Percentiles rank a stretch among this genome's conserved stretches.
Conservation (phyloP, 2,329 filamentous ascomycete genomes). For the Apiospora pterosperma region DNA sequence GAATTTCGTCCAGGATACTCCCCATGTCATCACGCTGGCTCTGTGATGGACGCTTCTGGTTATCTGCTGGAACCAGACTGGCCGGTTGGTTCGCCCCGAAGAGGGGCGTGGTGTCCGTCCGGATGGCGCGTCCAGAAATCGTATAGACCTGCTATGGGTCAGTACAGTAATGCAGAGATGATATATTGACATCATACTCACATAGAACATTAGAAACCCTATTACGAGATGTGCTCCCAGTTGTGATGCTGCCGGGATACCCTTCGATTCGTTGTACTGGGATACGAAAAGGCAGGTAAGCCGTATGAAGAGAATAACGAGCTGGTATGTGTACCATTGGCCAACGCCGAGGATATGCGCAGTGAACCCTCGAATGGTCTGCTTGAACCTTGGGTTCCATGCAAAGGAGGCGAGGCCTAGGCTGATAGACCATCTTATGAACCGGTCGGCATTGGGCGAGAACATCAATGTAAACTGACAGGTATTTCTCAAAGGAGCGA, state of each 20-base stretch:
- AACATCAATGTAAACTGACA: conserved; percentile 20
- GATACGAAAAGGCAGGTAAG: conserved; percentile 43
- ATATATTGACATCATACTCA: conserved; percentile 33
- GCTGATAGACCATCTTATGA: conserved; percentile 46
- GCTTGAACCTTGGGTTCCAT: conserved; percentile 67
- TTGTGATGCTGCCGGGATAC: conserved; percentile 36
- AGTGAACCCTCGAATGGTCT: conserved; percentile 57
- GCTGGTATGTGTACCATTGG: conserved; percentile 65
- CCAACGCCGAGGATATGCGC: conserved; percentile 57
- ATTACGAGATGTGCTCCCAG: conserved; percentile 54
- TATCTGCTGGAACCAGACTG: not conserved
- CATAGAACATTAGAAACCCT: conserved; percentile 48
- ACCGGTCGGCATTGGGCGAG: conserved; percentile 36
- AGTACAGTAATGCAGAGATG: conserved; percentile 15
- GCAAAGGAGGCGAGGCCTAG: conserved; percentile 52
- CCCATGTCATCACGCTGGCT: not conserved
- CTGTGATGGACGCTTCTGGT: not conserved
- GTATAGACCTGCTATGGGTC: conserved; percentile 38
- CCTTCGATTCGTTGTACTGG: conserved; percentile 35
- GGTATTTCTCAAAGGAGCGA: conserved; percentile 11
- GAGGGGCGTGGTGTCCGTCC: conserved; percentile 54
- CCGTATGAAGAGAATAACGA: conserved; percentile 54
- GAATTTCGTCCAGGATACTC: conserved; percentile 26
- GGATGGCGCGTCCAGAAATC: conserved; percentile 43
- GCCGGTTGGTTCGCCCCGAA: conserved; percentile 26